These are phyloP conservation scores for Aphanomyces astaci DNA, from an alignment of 352 stramenopile genomes.

Conservation along the genomic window DNA sequence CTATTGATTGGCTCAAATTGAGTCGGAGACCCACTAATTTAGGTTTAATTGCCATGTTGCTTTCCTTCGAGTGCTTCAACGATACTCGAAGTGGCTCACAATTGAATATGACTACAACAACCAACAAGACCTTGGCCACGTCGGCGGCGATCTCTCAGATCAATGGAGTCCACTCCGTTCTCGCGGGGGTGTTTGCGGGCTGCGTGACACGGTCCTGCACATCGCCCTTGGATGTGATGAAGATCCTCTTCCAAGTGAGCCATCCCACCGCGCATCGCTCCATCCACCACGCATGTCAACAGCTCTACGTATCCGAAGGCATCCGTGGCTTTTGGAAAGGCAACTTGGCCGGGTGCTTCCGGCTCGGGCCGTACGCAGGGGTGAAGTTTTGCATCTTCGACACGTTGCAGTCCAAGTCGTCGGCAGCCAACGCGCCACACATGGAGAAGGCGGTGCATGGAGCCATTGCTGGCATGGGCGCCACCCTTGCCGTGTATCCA, in stretches of 20 bases:
- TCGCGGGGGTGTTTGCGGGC: slow-evolving; percentile 63
- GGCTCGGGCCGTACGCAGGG: slow-evolving; percentile 62
- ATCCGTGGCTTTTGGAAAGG: slow-evolving; percentile 71
- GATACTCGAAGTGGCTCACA: background rate
- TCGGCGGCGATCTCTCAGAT: background rate
- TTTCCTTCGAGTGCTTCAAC: too few species aligned
- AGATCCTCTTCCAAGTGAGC: slow-evolving; percentile 75
- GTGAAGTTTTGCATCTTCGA: slow-evolving; percentile 80
- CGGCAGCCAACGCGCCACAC: slow-evolving; percentile 35
- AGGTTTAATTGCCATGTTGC: background rate
- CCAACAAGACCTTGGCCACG: background rate
- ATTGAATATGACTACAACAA: background rate
- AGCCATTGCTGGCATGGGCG: slow-evolving; percentile 51
- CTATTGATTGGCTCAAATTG: background rate
- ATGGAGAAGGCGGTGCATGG: slow-evolving; percentile 48
- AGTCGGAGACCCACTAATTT: background rate
- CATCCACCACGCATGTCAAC: background rate
- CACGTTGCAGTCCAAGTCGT: slow-evolving; percentile 38
- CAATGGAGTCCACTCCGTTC: slow-evolving; percentile 50
- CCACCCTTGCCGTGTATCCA: slow-evolving; percentile 69
- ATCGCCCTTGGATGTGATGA: slow-evolving; percentile 73
- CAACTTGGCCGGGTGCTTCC: slow-evolving; percentile 68
- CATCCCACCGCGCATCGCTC: background rate
- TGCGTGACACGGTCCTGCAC: slow-evolving; percentile 77
- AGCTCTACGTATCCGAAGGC: slow-evolving; percentile 55